Conservation (phyloP, 768 basidiomycete genomes). For the Hericium alpestre region DNA sequence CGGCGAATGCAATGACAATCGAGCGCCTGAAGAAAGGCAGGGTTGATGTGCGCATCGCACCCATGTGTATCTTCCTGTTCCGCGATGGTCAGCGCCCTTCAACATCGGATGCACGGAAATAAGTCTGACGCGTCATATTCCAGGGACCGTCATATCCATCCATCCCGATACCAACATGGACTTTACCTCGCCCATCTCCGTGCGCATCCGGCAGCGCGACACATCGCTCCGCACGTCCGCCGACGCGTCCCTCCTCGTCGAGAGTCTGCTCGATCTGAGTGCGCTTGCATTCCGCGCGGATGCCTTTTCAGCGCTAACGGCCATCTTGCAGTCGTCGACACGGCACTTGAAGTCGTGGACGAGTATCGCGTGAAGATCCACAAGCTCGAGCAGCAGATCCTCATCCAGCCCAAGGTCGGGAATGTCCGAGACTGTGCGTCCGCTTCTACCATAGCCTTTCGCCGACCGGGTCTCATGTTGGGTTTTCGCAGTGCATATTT, state of each 20-base stretch:
- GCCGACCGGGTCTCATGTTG: too few species aligned
- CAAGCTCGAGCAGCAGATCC: conserved; percentile 47
- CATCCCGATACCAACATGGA: conserved; percentile 33
- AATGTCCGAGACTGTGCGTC: conserved; percentile 47
- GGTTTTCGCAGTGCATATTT: conserved; percentile 48
- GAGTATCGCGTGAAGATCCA: conserved; percentile 55
- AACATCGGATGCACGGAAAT: too few species aligned
- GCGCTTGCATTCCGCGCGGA: background rate
- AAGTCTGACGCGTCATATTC: background rate
- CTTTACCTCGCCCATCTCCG: conserved; percentile 45
- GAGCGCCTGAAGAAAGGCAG: conserved; percentile 40
- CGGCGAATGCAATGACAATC: conserved; percentile 18
- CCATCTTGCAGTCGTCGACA: conserved; percentile 47
- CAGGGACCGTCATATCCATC: conserved; percentile 58
- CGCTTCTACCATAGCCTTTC: background rate
- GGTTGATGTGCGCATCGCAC: conserved; percentile 46
- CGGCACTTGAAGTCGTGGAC: conserved; percentile 57
- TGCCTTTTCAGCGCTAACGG: background rate
- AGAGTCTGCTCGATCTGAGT: conserved; percentile 54
- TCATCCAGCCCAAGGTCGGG: conserved; percentile 50
- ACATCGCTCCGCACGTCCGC: conserved; percentile 51
- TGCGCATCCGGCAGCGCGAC: conserved; percentile 45
- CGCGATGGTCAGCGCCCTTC: conserved; percentile 38
- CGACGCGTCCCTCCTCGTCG: conserved; percentile 59
- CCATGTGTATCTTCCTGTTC: conserved; percentile 60